Base-by-base conservation (phyloP, 139 green algal genomes). In the Closterium sp. region DNA sequence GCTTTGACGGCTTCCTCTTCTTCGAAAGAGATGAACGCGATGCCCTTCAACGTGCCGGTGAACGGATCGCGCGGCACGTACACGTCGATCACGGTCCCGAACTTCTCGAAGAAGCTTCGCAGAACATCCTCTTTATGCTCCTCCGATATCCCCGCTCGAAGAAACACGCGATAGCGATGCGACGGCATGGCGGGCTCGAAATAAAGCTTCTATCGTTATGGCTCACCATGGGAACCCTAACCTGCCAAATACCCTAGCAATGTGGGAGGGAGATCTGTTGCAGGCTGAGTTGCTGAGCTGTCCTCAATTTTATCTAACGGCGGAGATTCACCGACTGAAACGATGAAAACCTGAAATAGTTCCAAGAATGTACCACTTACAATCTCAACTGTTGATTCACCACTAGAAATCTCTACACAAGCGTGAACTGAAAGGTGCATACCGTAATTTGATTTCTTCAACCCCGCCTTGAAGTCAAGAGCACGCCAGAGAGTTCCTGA, bases 81-180 rank as follows among this genome's bases (percentile, higher is more conserved):
- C 85, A 87, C 85, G 85, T 87, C 85, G 28, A 31, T 87, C 85
- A 87, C 85, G 28, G n/a, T 87, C 28, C 85, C 85, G n/a, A 87
- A 32, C 85, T 87, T 87, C 85, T 87, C 85, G 28, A 87, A 87
- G 28, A 87, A 87, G n/a, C 28, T 31, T 31, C 85, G n/a, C 85
- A 87, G 5, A 30, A 87, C 85, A 22, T 31, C 85, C 28, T 87
- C 85, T 17, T 87, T 87, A 30, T 32, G 85, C 85, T 87, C 85
- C 85, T 30, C 85, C 28, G 85, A 32, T 17, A 87, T 31, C 4
- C 85, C 85, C 85, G 85, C n/a, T 31, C 28, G n/a, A 27, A 87
- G 85, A 31, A 87, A 87, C 24, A 87, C 28, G 28, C 85, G 85
- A 31, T 87, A 31, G n/a, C 85, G 85, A 87, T 87, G n/a, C 28